Base-by-base conservation (phyloP, 345 rosid species). In the Luvunga scandens region DNA sequence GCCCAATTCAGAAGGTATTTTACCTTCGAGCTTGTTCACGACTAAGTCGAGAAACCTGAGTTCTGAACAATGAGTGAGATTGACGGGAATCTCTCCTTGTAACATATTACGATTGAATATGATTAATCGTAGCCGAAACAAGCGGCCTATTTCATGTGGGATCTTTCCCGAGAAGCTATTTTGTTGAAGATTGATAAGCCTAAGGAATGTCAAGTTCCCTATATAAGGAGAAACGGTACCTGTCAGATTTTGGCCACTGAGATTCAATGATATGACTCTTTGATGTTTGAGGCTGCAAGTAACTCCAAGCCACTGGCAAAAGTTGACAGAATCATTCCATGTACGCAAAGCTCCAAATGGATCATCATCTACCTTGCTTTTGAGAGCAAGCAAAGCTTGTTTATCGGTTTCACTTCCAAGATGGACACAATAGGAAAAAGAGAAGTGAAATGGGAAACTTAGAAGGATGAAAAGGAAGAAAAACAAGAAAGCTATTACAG, bases 301-400 rank as follows among this genome's bases (percentile, higher is more conserved):
- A 13, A 84, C 77, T 2, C 87, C 87, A 13, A 38, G 24, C 86
- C 86, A 83, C 7, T 2, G 75, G 66, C 86, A 83, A 67, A 73
- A 77, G 27, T 57, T 61, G 62, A 66, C 14, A 3, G 84, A 78
- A 55, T 75, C 76, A 39, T 84, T 84, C 84, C 86, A 84, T 2
- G 62, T 22, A 21, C 48, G 59, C 56, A 81, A 38, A 2, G 70
- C 50, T 60, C 79, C 79, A 50, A 56, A 70, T 0, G 79, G 84
- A 34, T 78, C 76, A 2, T 7, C 21, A 16, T 24, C 22, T 30
- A 82, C 62, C 63, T 66, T 61, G 31, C 55, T 71, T 45, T 83
- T 83, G 79, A 83, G 72, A 3, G 72, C 69, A 24, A 59, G 48
- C 64, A 83, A 75, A 50, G 86, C 86, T 4, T 30, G 74, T 59